Conservation (phyloP, 495 filamentous ascomycete genomes). For the Acidiella bohemica region DNA sequence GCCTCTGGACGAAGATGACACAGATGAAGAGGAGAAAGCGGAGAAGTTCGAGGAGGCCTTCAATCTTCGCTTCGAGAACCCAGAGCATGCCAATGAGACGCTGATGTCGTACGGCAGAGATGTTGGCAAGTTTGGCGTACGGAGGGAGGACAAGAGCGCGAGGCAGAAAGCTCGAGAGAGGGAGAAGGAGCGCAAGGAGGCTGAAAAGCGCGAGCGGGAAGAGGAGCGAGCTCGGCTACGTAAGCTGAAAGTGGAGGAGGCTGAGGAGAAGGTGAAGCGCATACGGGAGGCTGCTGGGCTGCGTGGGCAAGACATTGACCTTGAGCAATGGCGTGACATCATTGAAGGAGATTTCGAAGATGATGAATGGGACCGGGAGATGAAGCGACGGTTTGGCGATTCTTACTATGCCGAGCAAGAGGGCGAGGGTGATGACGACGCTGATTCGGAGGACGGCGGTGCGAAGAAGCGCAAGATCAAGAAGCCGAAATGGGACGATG, state of each 20-base stretch:
- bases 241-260: constrained; percentile 77
- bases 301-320: constrained; percentile 46
- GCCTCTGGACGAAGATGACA: constrained; percentile 85
- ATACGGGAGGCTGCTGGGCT: constrained; percentile 81
- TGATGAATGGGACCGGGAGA: constrained; percentile 75
- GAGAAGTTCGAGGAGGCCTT: constrained; percentile 88
- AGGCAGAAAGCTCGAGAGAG: constrained; percentile 64
- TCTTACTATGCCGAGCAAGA: constrained; percentile 56
- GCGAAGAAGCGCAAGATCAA: constrained; percentile 49
- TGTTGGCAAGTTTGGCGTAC: constrained; percentile 62
- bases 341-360: constrained; percentile 79
- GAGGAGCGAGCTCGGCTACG: constrained; percentile 71
- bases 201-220: constrained; percentile 59
- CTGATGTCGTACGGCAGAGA: constrained; percentile 80
- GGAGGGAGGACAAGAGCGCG: constrained; percentile 62
- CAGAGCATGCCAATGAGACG: constrained; percentile 66
- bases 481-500: constrained; percentile 93
- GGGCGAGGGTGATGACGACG: constrained; percentile 37
- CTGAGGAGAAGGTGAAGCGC: constrained; percentile 64
- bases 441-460: constrained; percentile 31
- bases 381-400: constrained; percentile 74
- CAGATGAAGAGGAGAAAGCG: constrained; percentile 65
- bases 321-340: constrained; percentile 67
- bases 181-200: constrained; percentile 62
- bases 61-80: constrained; percentile 92